Conservation (phyloP, 2,329 filamentous ascomycete species). For the Cladobotryum protrusum region DNA sequence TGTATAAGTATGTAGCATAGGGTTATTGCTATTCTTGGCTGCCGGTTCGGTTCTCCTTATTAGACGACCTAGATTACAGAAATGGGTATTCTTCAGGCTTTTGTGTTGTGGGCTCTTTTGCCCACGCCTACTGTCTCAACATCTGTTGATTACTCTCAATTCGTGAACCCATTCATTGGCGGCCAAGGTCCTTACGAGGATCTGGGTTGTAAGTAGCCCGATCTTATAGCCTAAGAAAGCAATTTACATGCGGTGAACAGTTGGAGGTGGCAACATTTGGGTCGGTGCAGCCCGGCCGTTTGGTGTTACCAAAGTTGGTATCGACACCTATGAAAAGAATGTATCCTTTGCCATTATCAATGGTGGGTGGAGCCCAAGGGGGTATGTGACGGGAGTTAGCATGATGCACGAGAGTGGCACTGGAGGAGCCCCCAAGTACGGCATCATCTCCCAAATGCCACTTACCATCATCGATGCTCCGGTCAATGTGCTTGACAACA, state of each 20-base stretch:
- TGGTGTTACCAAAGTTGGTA: constrained; percentile 39
- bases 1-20: too few species aligned
- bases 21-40: too few species aligned
- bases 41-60: too few species aligned
- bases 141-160: neutral
- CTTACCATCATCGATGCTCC: constrained; percentile 31
- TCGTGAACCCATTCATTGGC: constrained; percentile 45
- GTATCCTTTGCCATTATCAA: constrained; percentile 16
- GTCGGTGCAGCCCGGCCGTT: constrained; percentile 38
- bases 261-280: constrained; percentile 33
- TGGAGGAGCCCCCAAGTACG: constrained; percentile 54
- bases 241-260: too few species aligned
- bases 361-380: constrained; percentile 33
- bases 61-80: too few species aligned
- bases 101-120: too few species aligned
- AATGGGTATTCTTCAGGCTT: too few species aligned
- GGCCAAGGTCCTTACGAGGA: constrained; percentile 32
- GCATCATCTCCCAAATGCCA: constrained; percentile 45
- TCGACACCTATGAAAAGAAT: constrained; percentile 26
- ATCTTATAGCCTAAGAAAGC: too few species aligned
- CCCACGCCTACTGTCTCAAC: too few species aligned
- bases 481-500: constrained; percentile 42
- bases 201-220: too few species aligned
- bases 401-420: constrained; percentile 53
- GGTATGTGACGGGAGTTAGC: constrained; percentile 42